phyloP scores from a whole-genome alignment of 2,329 filamentous ascomycete species.

The Celoporthe dispersa region DNA sequence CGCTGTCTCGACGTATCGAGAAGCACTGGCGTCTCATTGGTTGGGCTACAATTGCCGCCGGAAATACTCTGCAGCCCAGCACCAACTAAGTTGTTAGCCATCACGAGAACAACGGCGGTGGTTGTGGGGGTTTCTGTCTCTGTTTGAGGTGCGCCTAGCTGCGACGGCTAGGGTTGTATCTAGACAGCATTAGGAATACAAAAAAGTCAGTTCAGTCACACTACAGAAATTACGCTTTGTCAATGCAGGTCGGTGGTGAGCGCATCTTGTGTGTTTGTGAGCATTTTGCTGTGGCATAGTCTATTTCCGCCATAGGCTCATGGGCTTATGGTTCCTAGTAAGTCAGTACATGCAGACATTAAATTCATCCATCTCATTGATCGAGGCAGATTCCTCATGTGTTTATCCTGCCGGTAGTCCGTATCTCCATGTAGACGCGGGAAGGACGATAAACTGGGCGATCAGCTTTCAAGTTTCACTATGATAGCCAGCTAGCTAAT shows the following conservation, averaged over 20 bases:
- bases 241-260: neutral
- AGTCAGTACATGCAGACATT: neutral
- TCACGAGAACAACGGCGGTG: conserved; percentile 3
- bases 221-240: neutral
- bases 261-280: neutral
- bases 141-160: neutral
- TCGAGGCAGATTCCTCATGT: neutral
- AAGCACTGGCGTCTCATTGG: conserved; percentile 98
- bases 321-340: neutral
- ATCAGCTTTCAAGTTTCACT: neutral
- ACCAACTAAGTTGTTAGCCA: conserved; percentile 20
- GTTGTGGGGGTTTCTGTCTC: neutral
- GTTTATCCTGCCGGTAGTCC: neutral
- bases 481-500: neutral
- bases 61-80: conserved; percentile 37
- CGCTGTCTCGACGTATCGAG: conserved; percentile 93
- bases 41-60: conserved; percentile 78
- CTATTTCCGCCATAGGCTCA: neutral
- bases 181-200: conserved; percentile 24
- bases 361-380: neutral
- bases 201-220: conserved; percentile 23
- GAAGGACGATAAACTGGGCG: neutral
- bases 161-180: conserved; percentile 7
- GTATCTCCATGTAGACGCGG: neutral
- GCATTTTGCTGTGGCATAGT: neutral